Conservation (phyloP, 345 rosid genomes). For the Salix brachista region DNA sequence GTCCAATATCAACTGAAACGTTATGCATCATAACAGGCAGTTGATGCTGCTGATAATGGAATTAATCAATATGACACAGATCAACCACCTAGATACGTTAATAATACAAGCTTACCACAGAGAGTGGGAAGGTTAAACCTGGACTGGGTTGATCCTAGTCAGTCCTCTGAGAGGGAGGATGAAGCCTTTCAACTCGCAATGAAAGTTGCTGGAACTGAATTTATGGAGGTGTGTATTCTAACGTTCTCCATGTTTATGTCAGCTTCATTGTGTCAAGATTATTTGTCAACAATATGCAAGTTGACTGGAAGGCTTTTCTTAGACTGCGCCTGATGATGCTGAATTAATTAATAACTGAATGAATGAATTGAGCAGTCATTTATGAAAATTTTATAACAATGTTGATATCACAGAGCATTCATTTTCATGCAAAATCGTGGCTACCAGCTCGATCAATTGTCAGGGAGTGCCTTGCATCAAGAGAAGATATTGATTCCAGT, state of each 20-base stretch:
- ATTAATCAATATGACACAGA: conserved; percentile 74
- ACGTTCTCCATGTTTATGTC: background rate
- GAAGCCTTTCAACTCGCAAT: conserved; percentile 74
- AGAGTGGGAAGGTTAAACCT: conserved; percentile 85
- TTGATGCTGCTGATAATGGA: conserved; percentile 87
- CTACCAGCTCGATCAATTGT: conserved; percentile 84
- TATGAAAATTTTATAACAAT: background rate
- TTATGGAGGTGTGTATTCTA: conserved; percentile 55
- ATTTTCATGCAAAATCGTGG: conserved; percentile 77
- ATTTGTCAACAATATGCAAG: background rate
- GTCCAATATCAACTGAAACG: background rate
- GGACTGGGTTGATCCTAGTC: conserved; percentile 88
- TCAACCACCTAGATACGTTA: conserved; percentile 79
- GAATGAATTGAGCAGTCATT: background rate
- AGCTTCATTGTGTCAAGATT: background rate
- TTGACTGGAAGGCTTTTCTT: background rate
- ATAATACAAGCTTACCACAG: conserved; percentile 72
- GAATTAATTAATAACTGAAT: background rate
- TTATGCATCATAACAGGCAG: conserved; percentile 39
- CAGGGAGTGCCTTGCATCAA: conserved; percentile 57
- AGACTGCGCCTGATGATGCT: background rate
- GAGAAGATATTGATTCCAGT: conserved; percentile 59
- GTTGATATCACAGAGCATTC: conserved; percentile 50
- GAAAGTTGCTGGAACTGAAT: conserved; percentile 80
- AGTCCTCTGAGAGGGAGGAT: conserved; percentile 79